Percentiles rank a stretch among this genome's conserved stretches.
Evolutionary conservation across 805 yeast species (phyloP).

Genomic region (Spencermartinsiella europaea): DNA sequence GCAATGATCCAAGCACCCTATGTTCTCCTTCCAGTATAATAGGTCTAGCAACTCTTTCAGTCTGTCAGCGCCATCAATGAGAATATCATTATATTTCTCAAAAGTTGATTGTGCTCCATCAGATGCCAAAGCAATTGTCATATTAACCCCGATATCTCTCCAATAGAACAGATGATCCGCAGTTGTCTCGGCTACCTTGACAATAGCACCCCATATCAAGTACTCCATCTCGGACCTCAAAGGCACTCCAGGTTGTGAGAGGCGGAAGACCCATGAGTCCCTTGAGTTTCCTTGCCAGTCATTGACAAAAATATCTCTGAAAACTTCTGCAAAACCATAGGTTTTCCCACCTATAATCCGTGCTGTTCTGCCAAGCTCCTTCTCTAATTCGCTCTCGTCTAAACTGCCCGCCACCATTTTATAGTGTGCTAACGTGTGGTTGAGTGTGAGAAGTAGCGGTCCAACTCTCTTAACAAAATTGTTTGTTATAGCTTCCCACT

Average conservation of each 20-base stretch:
- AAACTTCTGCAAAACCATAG: neutral
- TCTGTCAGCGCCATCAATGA: neutral
- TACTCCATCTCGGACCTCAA: neutral
- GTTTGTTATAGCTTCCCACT: slow-evolving; percentile 52
- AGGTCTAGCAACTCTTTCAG: slow-evolving; percentile 1
- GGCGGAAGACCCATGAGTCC: slow-evolving; percentile 2
- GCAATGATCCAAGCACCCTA: slow-evolving; percentile 3
- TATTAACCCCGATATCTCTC: slow-evolving; percentile 2
- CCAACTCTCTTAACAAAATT: slow-evolving; percentile 47
- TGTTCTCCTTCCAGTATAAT: slow-evolving; percentile 4
- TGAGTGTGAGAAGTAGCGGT: slow-evolving; percentile 42
- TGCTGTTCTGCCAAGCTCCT: neutral
- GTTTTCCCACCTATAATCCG: neutral
- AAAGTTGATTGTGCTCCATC: neutral
- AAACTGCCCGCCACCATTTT: neutral
- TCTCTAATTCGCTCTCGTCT: neutral
- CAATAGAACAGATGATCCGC: neutral
- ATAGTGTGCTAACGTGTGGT: slow-evolving; percentile 33
- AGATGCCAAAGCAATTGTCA: neutral
- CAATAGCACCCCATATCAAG: slow-evolving; percentile 6
- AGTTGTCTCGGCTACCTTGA: neutral
- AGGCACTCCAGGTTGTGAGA: neutral
- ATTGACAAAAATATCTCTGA: neutral
- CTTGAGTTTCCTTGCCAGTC: neutral
- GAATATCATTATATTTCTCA: neutral